phyloP scores from a whole-genome alignment of 169 alveolate genomes.

The Plasmodium vinckei region DNA sequence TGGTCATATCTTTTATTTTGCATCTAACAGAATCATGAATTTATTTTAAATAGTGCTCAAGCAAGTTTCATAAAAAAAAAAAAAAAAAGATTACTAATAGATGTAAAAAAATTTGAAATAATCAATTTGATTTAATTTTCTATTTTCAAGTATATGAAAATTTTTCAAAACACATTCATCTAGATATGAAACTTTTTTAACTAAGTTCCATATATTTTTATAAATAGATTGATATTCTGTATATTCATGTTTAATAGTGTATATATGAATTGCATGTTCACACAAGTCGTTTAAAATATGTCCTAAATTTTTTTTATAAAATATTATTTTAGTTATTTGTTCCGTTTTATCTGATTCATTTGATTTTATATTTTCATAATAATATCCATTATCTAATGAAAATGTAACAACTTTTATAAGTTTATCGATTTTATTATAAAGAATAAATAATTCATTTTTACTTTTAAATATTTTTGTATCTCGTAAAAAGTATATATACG shows the following conservation, averaged over 20 bases:
- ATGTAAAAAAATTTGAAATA: conserved; percentile 47
- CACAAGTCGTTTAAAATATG: conserved; percentile 6
- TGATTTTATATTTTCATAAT: conserved; percentile 19
- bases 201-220: conserved; percentile 30
- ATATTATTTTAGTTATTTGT: conserved; percentile 20
- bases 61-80: too few relatives aligned
- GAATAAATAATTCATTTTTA: conserved; percentile 6
- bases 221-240: conserved; percentile 9
- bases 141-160: conserved; percentile 2
- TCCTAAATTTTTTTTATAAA: conserved; percentile 21
- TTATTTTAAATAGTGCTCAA: too few relatives aligned
- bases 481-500: conserved; percentile 23
- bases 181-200: conserved; percentile 21
- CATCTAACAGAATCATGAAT: too few relatives aligned
- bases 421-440: conserved; percentile 19
- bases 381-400: conserved; percentile 58
- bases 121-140: conserved; percentile 8
- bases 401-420: conserved; percentile 11
- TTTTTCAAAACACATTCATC: conserved; percentile 28
- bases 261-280: conserved; percentile 26
- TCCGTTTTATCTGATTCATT: neutral
- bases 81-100: conserved; percentile 2
- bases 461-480: conserved; percentile 2
- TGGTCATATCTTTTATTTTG: too few relatives aligned
- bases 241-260: neutral